phyloP scores from a whole-genome alignment of 805 yeast genomes.

The Dipodascus albidus region DNA sequence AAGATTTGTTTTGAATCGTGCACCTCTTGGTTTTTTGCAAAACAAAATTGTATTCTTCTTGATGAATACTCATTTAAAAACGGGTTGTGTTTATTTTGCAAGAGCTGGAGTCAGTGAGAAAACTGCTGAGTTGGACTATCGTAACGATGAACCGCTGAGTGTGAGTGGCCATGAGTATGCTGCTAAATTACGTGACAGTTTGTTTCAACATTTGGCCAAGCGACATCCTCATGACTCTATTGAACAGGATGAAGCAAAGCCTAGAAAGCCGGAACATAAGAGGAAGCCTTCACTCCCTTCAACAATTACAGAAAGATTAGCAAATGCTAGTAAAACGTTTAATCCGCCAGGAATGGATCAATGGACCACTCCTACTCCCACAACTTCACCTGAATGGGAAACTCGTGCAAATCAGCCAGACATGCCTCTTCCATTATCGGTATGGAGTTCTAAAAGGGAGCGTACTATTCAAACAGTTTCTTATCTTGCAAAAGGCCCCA shows the following conservation, averaged over 20 bases:
- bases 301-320: neutral
- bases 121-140: constrained; percentile 40
- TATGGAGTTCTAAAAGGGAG: constrained; percentile 92
- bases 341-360: neutral
- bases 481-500: constrained; percentile 44
- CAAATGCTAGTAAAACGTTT: constrained; percentile 2
- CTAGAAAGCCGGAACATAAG: neutral
- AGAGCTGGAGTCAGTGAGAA: constrained; percentile 32
- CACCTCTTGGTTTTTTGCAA: constrained; percentile 78
- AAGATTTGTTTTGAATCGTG: constrained; percentile 63
- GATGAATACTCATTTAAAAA: constrained; percentile 80
- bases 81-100: constrained; percentile 89
- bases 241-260: neutral
- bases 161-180: constrained; percentile 65
- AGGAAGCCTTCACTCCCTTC: neutral
- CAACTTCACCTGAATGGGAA: neutral
- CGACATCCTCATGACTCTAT: constrained; percentile 6
- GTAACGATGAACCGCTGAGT: constrained; percentile 67
- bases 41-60: constrained; percentile 86
- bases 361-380: neutral
- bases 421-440: constrained; percentile 44
- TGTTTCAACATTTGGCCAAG: constrained; percentile 27
- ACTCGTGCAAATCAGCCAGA: neutral
- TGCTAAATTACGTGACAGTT: constrained; percentile 44
- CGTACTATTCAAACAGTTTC: constrained; percentile 74